These are phyloP conservation scores for Globisporangium recalcitrans DNA, from an alignment of 352 stramenopile genomes.

Conservation along the genomic window DNA sequence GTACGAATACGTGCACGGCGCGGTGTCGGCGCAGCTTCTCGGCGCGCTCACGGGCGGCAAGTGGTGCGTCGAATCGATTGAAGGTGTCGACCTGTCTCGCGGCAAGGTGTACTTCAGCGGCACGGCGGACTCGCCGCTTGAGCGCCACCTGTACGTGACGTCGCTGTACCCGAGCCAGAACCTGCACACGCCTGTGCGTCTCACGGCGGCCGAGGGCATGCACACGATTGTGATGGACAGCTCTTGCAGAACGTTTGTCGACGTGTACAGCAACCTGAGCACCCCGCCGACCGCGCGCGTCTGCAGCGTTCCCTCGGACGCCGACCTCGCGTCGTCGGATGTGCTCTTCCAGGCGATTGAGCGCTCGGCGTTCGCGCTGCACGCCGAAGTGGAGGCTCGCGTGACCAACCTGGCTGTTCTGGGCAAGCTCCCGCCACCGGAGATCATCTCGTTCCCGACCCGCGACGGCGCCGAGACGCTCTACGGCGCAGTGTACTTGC, in stretches of 20 bases:
- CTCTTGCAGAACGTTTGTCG: constrained; percentile 70
- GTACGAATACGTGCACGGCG: constrained; percentile 83
- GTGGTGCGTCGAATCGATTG: constrained; percentile 80
- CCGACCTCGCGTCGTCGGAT: constrained; percentile 26
- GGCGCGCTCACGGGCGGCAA: constrained; percentile 58
- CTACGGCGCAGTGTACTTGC: constrained; percentile 91
- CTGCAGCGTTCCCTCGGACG: constrained; percentile 44
- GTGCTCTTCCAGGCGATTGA: constrained; percentile 38
- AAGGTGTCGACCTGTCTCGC: constrained; percentile 71
- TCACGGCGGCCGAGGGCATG: constrained; percentile 83
- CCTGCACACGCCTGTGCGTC: constrained; percentile 47
- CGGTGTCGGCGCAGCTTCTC: constrained; percentile 34
- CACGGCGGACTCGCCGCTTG: constrained; percentile 82
- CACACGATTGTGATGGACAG: constrained; percentile 90
- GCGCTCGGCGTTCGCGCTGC: constrained; percentile 40
- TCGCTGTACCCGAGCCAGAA: constrained; percentile 41
- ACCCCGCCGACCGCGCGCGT: constrained; percentile 60
- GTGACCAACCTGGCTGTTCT: constrained; percentile 40
- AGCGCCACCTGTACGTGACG: constrained; percentile 90
- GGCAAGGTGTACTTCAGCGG: constrained; percentile 88
- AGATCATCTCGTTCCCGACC: constrained; percentile 76
- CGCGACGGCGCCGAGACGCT: constrained; percentile 83
- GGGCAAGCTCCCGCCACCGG: constrained; percentile 52
- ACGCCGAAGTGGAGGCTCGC: constrained; percentile 58
- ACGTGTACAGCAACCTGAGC: constrained; percentile 76